Conservation (phyloP, 2,329 filamentous ascomycete species). For the Stagonosporopsis chrysanthemi region DNA sequence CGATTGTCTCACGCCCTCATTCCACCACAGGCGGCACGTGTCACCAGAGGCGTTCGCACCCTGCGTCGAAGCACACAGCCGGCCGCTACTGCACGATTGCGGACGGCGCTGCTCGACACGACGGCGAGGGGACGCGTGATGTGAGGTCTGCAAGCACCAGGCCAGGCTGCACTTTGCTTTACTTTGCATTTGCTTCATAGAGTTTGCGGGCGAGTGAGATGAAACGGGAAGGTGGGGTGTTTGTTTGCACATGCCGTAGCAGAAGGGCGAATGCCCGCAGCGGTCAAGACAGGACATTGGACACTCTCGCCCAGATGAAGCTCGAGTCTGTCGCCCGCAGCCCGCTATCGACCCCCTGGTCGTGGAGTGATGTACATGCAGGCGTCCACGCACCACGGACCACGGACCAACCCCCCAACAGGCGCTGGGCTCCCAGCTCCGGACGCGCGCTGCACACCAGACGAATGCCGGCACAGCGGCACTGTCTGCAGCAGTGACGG, state of each 20-base stretch:
- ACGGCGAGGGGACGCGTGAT: conserved; percentile 3
- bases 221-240: conserved; percentile 25
- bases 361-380: conserved; percentile 9
- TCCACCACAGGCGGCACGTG: conserved; percentile 16
- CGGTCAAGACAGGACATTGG: background rate
- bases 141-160: background rate
- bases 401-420: conserved; percentile 1
- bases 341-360: background rate
- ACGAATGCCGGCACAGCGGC: background rate
- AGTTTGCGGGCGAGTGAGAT: conserved; percentile 22
- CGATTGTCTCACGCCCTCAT: conserved; percentile 9
- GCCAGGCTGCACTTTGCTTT: conserved; percentile 19
- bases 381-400: conserved; percentile 2
- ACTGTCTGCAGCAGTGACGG: conserved; percentile 1
- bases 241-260: conserved; percentile 1
- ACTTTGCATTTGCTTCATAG: conserved; percentile 16
- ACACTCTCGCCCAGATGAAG: background rate
- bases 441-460: background rate
- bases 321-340: conserved; percentile 4
- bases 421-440: background rate
- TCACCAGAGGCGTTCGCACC: conserved; percentile 15
- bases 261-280: background rate
- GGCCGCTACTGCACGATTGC: background rate
- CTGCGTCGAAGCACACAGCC: conserved; percentile 12
- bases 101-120: background rate